Evolutionary conservation across 306 rosid species (phyloP).

Genomic region (Rosa lucieae): DNA sequence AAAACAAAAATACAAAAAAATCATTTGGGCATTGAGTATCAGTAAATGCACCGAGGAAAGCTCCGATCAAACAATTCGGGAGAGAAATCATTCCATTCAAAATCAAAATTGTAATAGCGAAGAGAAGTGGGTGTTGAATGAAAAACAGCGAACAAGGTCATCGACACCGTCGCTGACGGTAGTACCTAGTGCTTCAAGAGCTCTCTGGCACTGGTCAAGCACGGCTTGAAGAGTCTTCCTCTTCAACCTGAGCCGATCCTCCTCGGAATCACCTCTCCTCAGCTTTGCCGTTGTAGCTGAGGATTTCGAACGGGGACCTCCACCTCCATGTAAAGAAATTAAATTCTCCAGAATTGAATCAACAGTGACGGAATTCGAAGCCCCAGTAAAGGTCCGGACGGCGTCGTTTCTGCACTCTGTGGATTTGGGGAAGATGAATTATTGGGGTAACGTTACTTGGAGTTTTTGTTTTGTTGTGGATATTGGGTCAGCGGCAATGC

Average conservation of each 20-base stretch:
- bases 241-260: slow-evolving; percentile 63
- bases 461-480: too few species aligned
- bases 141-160: background rate
- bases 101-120: too few species aligned
- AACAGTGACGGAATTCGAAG: background rate
- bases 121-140: too few species aligned
- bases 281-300: background rate
- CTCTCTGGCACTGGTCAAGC: slow-evolving; percentile 81
- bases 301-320: slow-evolving; percentile 39
- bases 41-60: too few species aligned
- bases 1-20: too few species aligned
- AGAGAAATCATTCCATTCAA: too few species aligned
- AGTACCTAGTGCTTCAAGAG: slow-evolving; percentile 63
- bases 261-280: slow-evolving; percentile 24
- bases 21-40: too few species aligned
- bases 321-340: slow-evolving; percentile 43
- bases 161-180: slow-evolving; percentile 23
- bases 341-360: too few species aligned
- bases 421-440: background rate
- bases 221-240: slow-evolving; percentile 71
- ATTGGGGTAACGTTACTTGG: background rate
- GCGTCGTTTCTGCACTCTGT: background rate
- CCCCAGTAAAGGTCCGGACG: background rate
- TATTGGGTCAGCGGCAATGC: too few species aligned
- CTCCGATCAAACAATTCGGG: too few species aligned